Evolutionary conservation across 2,329 filamentous ascomycete genomes (phyloP).

Genomic region (Aspergillus calidoustus): DNA sequence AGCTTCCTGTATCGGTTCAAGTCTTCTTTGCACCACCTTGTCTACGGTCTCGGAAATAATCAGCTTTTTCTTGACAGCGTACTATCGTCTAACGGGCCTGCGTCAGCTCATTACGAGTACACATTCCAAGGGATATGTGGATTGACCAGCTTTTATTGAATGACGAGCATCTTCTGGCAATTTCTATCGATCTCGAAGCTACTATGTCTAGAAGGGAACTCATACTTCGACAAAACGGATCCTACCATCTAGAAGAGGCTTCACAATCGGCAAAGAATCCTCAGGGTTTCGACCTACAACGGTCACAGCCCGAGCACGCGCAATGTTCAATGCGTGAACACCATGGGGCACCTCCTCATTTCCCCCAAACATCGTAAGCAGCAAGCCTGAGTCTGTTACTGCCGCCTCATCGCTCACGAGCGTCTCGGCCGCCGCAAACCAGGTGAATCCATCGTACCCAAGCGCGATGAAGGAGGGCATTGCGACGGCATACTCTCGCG

Average conservation of each 20-base stretch:
- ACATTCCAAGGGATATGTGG: no score
- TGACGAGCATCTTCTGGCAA: no score
- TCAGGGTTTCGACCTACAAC: constrained; percentile 10
- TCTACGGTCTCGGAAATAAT: no score
- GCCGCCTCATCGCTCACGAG: constrained; percentile 28
- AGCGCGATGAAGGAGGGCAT: constrained; percentile 26
- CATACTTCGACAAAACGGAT: constrained; percentile 13
- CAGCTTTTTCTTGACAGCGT: no score
- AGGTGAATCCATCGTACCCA: constrained; percentile 31
- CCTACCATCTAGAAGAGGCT: constrained; percentile 18
- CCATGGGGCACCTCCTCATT: background rate
- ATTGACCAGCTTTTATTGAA: no score
- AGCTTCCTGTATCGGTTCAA: no score
- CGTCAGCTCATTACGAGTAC: no score
- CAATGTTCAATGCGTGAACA: constrained; percentile 10
- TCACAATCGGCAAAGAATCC: constrained; percentile 21
- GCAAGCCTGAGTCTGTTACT: constrained; percentile 29
- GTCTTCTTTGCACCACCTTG: no score
- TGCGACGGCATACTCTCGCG: constrained; percentile 18
- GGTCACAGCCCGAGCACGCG: constrained; percentile 12
- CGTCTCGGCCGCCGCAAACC: constrained; percentile 24
- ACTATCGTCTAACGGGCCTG: no score
- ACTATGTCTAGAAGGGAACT: background rate
- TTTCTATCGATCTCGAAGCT: no score
- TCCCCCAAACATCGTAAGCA: constrained; percentile 21